Evolutionary conservation across 2,329 filamentous ascomycete genomes (phyloP).

Genomic region (Fusarium concolor): DNA sequence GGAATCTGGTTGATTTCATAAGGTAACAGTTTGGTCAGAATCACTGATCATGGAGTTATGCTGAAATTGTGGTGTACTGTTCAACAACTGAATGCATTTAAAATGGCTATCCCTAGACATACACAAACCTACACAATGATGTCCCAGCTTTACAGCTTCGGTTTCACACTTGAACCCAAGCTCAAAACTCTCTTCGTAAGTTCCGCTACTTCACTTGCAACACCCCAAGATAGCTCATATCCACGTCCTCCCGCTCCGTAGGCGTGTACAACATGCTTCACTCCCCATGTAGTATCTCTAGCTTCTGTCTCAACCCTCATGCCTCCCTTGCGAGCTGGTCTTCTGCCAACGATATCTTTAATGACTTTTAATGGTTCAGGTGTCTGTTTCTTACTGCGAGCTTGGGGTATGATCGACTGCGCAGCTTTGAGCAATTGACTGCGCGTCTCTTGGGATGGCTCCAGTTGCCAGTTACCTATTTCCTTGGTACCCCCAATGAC

Average conservation of each 20-base stretch:
- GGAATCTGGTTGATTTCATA: not conserved
- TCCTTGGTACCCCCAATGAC: conserved; percentile 76
- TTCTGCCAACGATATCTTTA: conserved; percentile 59
- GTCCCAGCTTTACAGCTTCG: conserved; percentile 13
- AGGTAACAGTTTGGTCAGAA: not conserved
- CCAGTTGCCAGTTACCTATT: conserved; percentile 64
- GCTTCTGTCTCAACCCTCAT: conserved; percentile 55
- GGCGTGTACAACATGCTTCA: conserved; percentile 60
- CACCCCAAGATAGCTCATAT: conserved; percentile 70
- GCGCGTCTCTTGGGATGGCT: conserved; percentile 61
- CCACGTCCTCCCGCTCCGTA: conserved; percentile 72
- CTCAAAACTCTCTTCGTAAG: conserved; percentile 27
- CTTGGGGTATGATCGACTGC: conserved; percentile 22
- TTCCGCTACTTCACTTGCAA: conserved; percentile 61
- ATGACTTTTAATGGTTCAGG: conserved; percentile 48
- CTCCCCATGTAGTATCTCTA: conserved; percentile 5
- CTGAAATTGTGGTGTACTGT: not conserved
- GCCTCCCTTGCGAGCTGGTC: conserved; percentile 59
- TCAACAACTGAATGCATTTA: not conserved
- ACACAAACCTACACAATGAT: not conserved
- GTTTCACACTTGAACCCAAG: not conserved
- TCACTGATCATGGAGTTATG: not conserved
- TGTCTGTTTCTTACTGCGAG: not conserved
- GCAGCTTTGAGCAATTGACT: conserved; percentile 42
- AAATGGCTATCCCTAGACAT: not conserved